Base-by-base conservation (phyloP, 768 basidiomycete species). In the Mycena rosella region DNA sequence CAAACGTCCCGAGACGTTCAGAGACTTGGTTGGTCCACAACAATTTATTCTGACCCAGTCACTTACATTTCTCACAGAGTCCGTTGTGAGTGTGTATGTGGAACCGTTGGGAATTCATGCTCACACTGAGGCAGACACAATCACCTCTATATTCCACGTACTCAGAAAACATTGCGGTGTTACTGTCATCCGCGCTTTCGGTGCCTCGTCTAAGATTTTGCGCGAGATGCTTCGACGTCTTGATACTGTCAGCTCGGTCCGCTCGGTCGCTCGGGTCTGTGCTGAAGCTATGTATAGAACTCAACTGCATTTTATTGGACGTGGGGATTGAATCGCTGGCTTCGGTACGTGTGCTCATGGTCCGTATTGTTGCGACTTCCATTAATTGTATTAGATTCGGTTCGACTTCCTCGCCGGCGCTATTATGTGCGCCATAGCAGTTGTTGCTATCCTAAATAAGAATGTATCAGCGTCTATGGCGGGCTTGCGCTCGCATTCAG, bases 261-360 rank as follows among this genome's bases (percentile, higher is more conserved):
- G n/a, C n/a, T 40, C 38, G 42, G 45, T 47, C 30, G 32, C 29
- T n/a, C 26, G 13, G 17, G 44, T 90, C 49, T 45, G 57, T 54
- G 77, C 27, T 60, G n/a, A 30, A n/a, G 9, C 20, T 18, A 17
- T 56, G 14, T 7, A 17, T 34, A 56, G 44, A 57, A 57, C 11
- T 57, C 56, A 17, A 57, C 13, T 74, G 93, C 93, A 8, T 91
- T 88, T 74, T 95, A 92, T 73, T 96, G 95, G 95, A 91, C 91
- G 86, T 96, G 92, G 93, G 92, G 89, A 81, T 93, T 96, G 14
- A 96, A 95, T 75, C 89, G 95, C 44, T 98, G 96, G 96, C 82
- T 96, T 91, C 92, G 29, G 88, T 91, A 68, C 89, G 96, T 5
- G n/a, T 24, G 4, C 38, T 9, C 17, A 9, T n/a, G n/a, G n/a